Evolutionary conservation across 768 basidiomycete genomes (phyloP), one percentile per base, ranked within the genome.

Genomic region (Leccinum barrowsii): DNA sequence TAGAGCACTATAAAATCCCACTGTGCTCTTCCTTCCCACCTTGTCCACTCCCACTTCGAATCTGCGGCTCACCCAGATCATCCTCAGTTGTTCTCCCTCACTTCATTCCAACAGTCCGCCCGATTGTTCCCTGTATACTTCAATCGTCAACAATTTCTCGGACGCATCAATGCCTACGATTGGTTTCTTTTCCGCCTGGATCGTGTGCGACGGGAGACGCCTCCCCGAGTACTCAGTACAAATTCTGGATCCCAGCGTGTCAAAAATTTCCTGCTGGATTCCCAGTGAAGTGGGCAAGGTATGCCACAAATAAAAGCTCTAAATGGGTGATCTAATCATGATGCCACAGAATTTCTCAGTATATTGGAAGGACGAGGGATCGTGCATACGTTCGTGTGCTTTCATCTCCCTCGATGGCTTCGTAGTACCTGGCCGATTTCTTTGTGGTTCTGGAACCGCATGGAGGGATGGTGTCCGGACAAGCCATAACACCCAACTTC

Each of bases 161-260:
- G 11, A 12, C 11, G 11, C 32, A 32, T 32, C 32, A 32, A 32
- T 32, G 80, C 77, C 85, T 58, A 77, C 77, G 0, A 80, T 82
- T 69, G 79, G 80, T 17, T 83, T 79, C 6, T 89, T 88, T 71
- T 85, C 85, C 13, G 86, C 87, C 22, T 90, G 88, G 84, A 84
- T 90, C 54, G 75, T 76, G 35, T 80, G 77, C 42, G 79, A 82
- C 32, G 82, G 79, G 5, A 62, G 75, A 56, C 65, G 70, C 11
- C 65, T 89, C 11, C 77, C 75, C 5, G 86, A 88, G 68, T 83
- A 85, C 67, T 70, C 85, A n/a, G 75, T 80, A 7, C 76, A 80
- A 6, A 70, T 82, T 30, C 15, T 17, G 37, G 82, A 87, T 55
- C 62, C 66, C 5, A 70, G 72, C 5, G 63, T 69, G 5, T 69